A percentile compares a stretch with the other conserved stretches of the same genome.
Evolutionary conservation across 2,329 filamentous ascomycete genomes (phyloP).

Genomic region (Talaromyces islandicus): DNA sequence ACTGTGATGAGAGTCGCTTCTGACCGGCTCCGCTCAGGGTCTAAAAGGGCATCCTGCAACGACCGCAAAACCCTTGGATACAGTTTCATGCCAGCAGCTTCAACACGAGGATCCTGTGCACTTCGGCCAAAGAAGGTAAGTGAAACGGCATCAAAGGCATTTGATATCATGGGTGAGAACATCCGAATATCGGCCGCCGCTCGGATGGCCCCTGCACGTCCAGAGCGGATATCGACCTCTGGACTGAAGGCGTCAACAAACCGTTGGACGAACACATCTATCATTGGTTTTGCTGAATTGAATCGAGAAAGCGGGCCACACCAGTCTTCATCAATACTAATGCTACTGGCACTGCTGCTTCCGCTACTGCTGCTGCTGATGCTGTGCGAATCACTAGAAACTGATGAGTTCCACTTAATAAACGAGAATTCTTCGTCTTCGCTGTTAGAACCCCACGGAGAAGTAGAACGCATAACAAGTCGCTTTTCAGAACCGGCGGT

Average conservation of each 20-base stretch:
- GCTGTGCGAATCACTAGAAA: conserved; percentile 4
- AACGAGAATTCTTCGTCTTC: neutral
- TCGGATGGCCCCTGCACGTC: conserved; percentile 30
- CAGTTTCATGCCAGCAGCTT: conserved; percentile 25
- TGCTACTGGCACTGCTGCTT: conserved; percentile 11
- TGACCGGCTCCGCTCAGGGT: conserved; percentile 30
- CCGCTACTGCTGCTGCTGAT: conserved; percentile 7
- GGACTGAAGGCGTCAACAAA: conserved; percentile 37
- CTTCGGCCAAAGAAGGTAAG: conserved; percentile 34
- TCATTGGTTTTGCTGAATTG: conserved; percentile 15
- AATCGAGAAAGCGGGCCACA: conserved; percentile 11
- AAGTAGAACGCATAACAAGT: neutral
- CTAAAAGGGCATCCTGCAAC: conserved; percentile 30
- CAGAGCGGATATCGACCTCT: conserved; percentile 27
- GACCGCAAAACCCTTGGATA: conserved; percentile 31
- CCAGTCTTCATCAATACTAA: conserved; percentile 10
- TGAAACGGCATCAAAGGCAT: conserved; percentile 33
- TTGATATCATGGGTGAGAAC: conserved; percentile 32
- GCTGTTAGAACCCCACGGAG: neutral
- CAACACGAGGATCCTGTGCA: conserved; percentile 27
- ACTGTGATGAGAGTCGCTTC: conserved; percentile 35
- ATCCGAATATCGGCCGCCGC: conserved; percentile 33
- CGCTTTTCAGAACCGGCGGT: neutral
- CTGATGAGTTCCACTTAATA: neutral
- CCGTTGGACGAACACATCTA: conserved; percentile 32